These are phyloP conservation scores for Pseudogymnoascus sp. DNA, from an alignment of 2,329 filamentous ascomycete genomes.

Conservation along the genomic window DNA sequence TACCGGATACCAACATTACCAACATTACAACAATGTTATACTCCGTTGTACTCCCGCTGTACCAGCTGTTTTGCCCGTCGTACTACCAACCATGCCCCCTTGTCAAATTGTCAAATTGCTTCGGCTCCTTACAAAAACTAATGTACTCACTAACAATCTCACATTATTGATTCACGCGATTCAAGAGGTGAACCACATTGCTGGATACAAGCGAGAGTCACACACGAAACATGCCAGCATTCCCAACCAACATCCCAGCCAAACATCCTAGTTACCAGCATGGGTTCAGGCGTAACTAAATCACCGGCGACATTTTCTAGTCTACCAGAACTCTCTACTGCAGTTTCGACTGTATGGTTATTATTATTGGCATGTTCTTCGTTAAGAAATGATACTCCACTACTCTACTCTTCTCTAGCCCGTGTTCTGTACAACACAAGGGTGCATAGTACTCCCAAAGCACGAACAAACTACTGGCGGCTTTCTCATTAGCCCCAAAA, in stretches of 20 bases:
- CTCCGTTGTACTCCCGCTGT: not conserved
- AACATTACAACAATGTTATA: not conserved
- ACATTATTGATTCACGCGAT: not conserved
- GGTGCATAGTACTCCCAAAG: not conserved
- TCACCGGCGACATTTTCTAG: not conserved
- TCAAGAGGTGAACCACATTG: not conserved
- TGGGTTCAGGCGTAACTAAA: not conserved
- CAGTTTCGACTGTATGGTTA: not conserved
- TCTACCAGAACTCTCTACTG: not conserved
- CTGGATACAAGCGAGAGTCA: not conserved
- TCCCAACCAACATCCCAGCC: not conserved
- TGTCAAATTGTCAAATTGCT: not conserved
- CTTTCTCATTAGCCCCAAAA: slow-evolving; percentile 3
- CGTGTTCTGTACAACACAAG: not conserved
- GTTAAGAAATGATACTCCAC: not conserved
- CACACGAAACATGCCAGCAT: not conserved
- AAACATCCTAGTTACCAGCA: not conserved
- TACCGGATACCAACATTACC: slow-evolving; percentile 1
- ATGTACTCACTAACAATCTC: not conserved
- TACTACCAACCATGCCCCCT: not conserved
- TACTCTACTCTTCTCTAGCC: not conserved
- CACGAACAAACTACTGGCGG: not conserved
- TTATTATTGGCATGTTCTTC: not conserved
- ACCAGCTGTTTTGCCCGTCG: not conserved
- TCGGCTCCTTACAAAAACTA: not conserved